Conservation (phyloP, 1,139 yeast species). For the Yamadazyma sp. region DNA sequence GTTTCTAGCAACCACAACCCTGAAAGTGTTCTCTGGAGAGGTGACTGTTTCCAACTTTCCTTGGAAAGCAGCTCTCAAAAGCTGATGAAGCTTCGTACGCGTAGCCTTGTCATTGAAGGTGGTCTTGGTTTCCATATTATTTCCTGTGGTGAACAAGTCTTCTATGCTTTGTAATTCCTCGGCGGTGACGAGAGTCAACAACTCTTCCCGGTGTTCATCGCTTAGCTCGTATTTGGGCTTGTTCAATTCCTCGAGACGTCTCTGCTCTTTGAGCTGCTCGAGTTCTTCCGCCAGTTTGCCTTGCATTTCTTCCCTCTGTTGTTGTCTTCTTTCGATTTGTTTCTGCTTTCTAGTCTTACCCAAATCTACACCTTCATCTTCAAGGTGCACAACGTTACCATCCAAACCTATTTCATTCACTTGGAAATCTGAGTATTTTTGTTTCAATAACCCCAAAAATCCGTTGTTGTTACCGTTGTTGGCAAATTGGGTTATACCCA, state of each 20-base stretch:
- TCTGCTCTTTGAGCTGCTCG: slow-evolving; percentile 31
- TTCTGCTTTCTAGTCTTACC: slow-evolving; percentile 53
- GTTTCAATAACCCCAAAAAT: slow-evolving; percentile 78
- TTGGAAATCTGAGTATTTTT: slow-evolving; percentile 89
- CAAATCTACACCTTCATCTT: slow-evolving; percentile 67
- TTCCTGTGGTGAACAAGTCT: slow-evolving; percentile 55
- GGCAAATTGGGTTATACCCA: slow-evolving; percentile 77
- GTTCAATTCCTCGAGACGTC: slow-evolving; percentile 21
- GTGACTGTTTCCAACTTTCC: slow-evolving; percentile 80
- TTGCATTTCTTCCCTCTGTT: slow-evolving; percentile 37
- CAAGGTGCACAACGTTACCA: slow-evolving; percentile 72
- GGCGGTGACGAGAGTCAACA: slow-evolving; percentile 58
- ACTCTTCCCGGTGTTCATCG: slow-evolving; percentile 43
- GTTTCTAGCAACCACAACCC: slow-evolving; percentile 50
- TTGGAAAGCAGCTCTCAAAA: slow-evolving; percentile 71
- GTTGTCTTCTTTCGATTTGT: slow-evolving; percentile 45
- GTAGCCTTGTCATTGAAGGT: slow-evolving; percentile 64
- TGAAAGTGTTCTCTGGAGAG: slow-evolving; percentile 63
- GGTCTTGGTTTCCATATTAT: slow-evolving; percentile 58
- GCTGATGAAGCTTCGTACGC: slow-evolving; percentile 76
- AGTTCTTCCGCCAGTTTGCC: slow-evolving; percentile 37
- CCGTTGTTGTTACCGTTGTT: slow-evolving; percentile 52
- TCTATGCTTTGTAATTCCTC: slow-evolving; percentile 59
- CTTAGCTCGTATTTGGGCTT: slow-evolving; percentile 45
- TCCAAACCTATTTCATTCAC: slow-evolving; percentile 79